Evolutionary conservation across 1,139 yeast species (phyloP).

Genomic region (Diutina neorugosa): DNA sequence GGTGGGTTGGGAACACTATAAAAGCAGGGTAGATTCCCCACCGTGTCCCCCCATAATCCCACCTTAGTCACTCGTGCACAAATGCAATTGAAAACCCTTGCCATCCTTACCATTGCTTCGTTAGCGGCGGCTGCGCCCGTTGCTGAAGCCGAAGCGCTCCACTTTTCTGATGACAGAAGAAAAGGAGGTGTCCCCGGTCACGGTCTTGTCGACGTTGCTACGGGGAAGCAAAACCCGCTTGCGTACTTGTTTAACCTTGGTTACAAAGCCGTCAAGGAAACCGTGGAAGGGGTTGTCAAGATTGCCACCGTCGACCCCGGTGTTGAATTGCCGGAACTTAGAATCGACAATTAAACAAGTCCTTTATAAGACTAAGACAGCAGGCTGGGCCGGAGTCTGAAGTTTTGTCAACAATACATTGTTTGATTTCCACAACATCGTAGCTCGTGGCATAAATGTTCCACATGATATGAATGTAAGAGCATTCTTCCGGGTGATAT

Average conservation of each 20-base stretch:
- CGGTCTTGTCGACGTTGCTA: neutral
- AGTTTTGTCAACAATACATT: neutral
- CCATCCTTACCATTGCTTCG: neutral
- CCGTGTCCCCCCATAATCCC: neutral
- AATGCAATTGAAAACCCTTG: neutral
- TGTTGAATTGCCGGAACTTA: neutral
- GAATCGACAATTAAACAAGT: neutral
- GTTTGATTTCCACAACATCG: too few species aligned
- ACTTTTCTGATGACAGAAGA: neutral
- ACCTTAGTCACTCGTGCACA: neutral
- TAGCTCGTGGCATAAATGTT: too few species aligned
- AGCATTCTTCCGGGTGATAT: too few species aligned
- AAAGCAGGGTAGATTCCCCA: neutral
- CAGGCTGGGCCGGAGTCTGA: conserved; percentile 1
- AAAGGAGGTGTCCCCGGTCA: neutral
- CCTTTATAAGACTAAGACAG: neutral
- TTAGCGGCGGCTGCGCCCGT: neutral
- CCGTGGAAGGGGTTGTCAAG: neutral
- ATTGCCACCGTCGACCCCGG: conserved; percentile 2
- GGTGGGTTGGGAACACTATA: too few species aligned
- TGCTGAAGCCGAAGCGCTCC: neutral
- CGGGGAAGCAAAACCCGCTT: neutral
- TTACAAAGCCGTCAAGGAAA: neutral
- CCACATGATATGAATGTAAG: too few species aligned
- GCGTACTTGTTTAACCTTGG: neutral